Conservation (phyloP, 1,284 basidiomycete species). For the Psilocybe mexicana region DNA sequence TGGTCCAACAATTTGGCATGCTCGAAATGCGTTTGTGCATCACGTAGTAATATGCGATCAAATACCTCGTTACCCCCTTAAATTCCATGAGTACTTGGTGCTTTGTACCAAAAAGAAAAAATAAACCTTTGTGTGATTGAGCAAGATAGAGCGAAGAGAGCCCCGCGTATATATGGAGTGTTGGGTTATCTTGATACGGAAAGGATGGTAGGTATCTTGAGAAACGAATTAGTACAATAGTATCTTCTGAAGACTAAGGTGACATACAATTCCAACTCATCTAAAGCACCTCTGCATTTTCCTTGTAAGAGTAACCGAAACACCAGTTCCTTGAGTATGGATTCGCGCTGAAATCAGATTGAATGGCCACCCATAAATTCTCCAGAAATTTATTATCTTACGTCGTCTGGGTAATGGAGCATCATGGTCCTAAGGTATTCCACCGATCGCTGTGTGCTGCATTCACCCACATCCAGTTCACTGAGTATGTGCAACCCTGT, state of each 20-base stretch:
- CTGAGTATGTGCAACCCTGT: conserved; percentile 64
- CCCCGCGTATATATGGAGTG: conserved; percentile 82
- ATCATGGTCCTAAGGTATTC: conserved; percentile 69
- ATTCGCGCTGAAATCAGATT: conserved; percentile 58
- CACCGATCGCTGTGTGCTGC: conserved; percentile 36
- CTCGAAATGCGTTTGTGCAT: conserved; percentile 65
- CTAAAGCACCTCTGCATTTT: conserved; percentile 68
- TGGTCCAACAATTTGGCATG: conserved; percentile 61
- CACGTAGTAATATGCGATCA: conserved; percentile 45
- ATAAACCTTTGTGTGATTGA: conserved; percentile 34
- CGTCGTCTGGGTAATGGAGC: conserved; percentile 64
- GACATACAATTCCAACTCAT: conserved; percentile 81
- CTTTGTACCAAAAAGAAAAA: not conserved
- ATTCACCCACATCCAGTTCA: conserved; percentile 28
- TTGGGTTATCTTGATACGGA: conserved; percentile 80
- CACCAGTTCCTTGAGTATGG: conserved; percentile 73
- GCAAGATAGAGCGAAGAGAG: conserved; percentile 66
- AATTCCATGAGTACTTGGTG: not conserved
- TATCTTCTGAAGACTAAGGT: not conserved
- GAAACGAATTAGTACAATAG: not conserved
- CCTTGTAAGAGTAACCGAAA: conserved; percentile 62
- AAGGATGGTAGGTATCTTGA: conserved; percentile 79
- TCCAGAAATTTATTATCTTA: conserved; percentile 33
- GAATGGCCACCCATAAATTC: conserved; percentile 2
- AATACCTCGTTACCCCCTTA: conserved; percentile 18